Evolutionary conservation across 2,329 filamentous ascomycete genomes (phyloP).

Genomic region (Colletotrichum nymphaeae): DNA sequence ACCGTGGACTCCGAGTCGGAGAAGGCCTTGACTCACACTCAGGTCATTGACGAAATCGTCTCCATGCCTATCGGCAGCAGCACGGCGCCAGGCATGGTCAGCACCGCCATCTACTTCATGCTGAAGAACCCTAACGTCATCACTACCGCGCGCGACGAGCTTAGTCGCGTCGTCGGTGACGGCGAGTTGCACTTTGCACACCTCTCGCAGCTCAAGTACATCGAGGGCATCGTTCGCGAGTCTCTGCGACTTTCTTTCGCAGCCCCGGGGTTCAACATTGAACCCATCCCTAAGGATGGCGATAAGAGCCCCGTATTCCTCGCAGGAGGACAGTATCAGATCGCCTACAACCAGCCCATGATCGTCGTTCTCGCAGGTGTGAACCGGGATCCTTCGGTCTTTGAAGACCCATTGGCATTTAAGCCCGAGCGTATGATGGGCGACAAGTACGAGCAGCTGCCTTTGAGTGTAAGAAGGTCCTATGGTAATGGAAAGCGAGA

Average conservation of each 20-base stretch:
- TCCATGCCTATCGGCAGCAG: constrained; percentile 71
- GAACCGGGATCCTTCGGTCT: constrained; percentile 60
- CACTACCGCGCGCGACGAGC: constrained; percentile 62
- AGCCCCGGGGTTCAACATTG: constrained; percentile 67
- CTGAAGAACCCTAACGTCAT: constrained; percentile 61
- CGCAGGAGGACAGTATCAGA: constrained; percentile 59
- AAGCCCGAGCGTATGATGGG: constrained; percentile 62
- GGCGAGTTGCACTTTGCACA: constrained; percentile 59
- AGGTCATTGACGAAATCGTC: constrained; percentile 76
- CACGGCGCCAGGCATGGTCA: constrained; percentile 59
- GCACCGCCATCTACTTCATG: constrained; percentile 61
- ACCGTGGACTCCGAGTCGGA: constrained; percentile 72
- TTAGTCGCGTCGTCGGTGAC: constrained; percentile 62
- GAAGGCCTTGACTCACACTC: constrained; percentile 65
- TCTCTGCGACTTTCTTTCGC: constrained; percentile 65
- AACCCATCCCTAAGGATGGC: constrained; percentile 53
- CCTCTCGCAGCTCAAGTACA: constrained; percentile 62
- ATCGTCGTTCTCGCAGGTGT: constrained; percentile 62
- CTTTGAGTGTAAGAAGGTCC: constrained; percentile 59
- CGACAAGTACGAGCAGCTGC: constrained; percentile 54
- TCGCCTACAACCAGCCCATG: constrained; percentile 60
- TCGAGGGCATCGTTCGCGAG: constrained; percentile 66
- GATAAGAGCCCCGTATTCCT: constrained; percentile 59
- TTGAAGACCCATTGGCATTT: constrained; percentile 59
- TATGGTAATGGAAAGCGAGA: constrained; percentile 64